Base-by-base conservation (phyloP, 1,139 yeast genomes). In the Casaregolazyma lundiana region DNA sequence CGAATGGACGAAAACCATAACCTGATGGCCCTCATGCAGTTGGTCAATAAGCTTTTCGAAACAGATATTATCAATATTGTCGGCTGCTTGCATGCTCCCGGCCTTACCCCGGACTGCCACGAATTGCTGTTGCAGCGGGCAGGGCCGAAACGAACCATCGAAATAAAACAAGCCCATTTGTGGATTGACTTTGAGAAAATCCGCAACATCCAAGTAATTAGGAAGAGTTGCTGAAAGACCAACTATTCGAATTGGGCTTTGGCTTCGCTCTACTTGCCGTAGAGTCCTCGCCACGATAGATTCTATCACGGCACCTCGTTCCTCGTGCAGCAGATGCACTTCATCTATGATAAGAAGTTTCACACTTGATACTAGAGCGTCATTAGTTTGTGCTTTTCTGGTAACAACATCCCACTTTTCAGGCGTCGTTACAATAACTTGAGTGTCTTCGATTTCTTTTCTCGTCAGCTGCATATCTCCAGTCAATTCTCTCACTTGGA, bases 351-450 rank as follows among this genome's bases (percentile, higher is more conserved):
- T 86, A 46, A 92, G 69, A 11, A 92, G 70, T 61, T 83, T 85
- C 5, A 94, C 95, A 59, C 88, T 89, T 13, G 85, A 79, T 2
- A 88, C 94, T 35, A 92, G 69, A 53, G 90, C 96, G n/a, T 41
- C 44, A 44, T 81, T 82, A 48, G 97, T 92, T 44, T 72, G 75
- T 62, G 77, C 84, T 60, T 92, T 92, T 63, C 98, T 77, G 0
- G 98, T 92, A 1, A 92, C 97, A 8, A 92, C 97, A 70, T 92
- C 99, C 99, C 99, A 92, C 67, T 92, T 92, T 64, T 92, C 98
- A 0, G 98, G 98, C 0, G 98, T 92, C 0, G 97, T 92, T 6
- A 92, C 97, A 56, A 92, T 86, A 37, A 92, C 76, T 63, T 92
- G 98, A 1, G 97, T 92, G 1, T 78, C 77, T 60, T 81, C 67